These are phyloP conservation scores for Lachnellula occidentalis DNA, from an alignment of 2,329 filamentous ascomycete species.

Conservation along the genomic window DNA sequence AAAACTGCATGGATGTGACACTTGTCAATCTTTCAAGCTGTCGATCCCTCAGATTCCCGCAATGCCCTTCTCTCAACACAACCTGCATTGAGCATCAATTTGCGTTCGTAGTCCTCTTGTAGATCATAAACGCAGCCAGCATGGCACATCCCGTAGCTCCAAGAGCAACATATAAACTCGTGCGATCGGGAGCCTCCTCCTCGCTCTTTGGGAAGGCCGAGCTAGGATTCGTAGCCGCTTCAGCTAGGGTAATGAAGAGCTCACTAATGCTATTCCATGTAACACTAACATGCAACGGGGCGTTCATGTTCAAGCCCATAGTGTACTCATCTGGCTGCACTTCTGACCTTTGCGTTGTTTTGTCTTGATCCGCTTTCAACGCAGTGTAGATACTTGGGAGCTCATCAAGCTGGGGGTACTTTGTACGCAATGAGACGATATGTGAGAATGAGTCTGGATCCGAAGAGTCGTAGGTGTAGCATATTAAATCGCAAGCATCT, in stretches of 20 bases:
- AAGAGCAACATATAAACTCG: slow-evolving; percentile 78
- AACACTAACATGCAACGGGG: slow-evolving; percentile 89
- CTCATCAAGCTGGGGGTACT: slow-evolving; percentile 79
- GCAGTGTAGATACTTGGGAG: slow-evolving; percentile 88
- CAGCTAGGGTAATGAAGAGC: slow-evolving; percentile 85
- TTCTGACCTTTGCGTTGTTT: slow-evolving; percentile 91
- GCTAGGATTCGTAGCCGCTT: slow-evolving; percentile 84
- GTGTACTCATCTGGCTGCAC: slow-evolving; percentile 91
- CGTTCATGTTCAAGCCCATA: slow-evolving; percentile 75
- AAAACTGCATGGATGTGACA: neutral
- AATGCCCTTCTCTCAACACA: slow-evolving; percentile 5
- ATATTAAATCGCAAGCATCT: slow-evolving; percentile 87
- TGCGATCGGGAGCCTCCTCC: slow-evolving; percentile 77
- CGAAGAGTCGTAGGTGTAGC: slow-evolving; percentile 94
- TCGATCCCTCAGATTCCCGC: neutral
- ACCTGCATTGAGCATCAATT: slow-evolving; percentile 15
- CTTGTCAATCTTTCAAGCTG: neutral
- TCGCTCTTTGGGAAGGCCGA: slow-evolving; percentile 85
- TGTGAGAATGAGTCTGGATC: slow-evolving; percentile 95
- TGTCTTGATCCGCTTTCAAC: slow-evolving; percentile 91
- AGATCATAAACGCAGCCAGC: slow-evolving; percentile 60
- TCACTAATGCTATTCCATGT: slow-evolving; percentile 93
- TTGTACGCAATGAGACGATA: slow-evolving; percentile 73
- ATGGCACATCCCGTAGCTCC: slow-evolving; percentile 65
- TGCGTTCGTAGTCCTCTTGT: slow-evolving; percentile 38